Percentiles rank a stretch among this genome's conserved stretches.
Evolutionary conservation across 2,329 filamentous ascomycete species (phyloP).

Genomic region (Colletotrichum tanaceti): DNA sequence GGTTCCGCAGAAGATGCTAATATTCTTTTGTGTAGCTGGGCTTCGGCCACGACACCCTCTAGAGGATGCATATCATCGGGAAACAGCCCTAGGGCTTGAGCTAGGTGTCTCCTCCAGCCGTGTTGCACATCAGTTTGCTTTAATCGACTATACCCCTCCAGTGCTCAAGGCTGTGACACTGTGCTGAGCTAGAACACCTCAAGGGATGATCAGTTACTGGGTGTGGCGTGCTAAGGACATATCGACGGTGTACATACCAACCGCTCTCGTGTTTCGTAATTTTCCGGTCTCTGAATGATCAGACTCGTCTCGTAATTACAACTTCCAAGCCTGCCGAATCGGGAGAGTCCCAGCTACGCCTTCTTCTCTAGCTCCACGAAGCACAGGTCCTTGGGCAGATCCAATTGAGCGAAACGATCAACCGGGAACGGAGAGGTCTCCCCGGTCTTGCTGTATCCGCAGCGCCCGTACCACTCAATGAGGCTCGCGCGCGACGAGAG

Average conservation of each 20-base stretch:
- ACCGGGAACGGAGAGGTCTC: constrained; percentile 49
- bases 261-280: too few species aligned
- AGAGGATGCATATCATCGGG: too few species aligned
- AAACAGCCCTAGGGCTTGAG: too few species aligned
- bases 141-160: background rate
- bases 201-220: background rate
- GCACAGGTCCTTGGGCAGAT: constrained; percentile 47
- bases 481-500: constrained; percentile 49
- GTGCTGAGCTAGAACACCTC: background rate
- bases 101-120: too few species aligned
- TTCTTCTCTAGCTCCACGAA: constrained; percentile 53
- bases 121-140: too few species aligned
- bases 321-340: background rate
- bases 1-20: background rate
- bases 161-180: background rate
- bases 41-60: too few species aligned
- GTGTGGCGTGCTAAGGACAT: rapidly evolving
- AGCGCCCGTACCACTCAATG: constrained; percentile 52
- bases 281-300: background rate
- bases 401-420: constrained; percentile 37
- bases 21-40: background rate
- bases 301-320: background rate
- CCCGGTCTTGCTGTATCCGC: constrained; percentile 51
- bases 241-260: background rate
- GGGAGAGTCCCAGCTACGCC: background rate